Evolutionary conservation across 1,139 yeast genomes (phyloP).

Genomic region (Diutina scorzettiae): DNA sequence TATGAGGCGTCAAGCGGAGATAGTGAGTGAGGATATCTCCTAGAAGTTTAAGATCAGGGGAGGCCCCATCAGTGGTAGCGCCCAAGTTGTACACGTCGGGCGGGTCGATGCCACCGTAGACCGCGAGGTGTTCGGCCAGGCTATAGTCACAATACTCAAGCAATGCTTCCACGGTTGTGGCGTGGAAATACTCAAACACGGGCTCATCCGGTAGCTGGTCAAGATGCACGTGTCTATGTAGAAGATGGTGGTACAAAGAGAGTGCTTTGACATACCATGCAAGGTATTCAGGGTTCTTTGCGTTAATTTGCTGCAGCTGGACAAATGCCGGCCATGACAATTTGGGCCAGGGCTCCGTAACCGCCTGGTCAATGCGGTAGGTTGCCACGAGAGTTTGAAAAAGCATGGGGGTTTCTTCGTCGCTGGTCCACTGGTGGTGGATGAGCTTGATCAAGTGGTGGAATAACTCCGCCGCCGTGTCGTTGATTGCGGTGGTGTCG

Average conservation of each 20-base stretch:
- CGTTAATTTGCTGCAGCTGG: neutral
- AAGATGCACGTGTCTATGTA: neutral
- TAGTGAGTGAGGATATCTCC: neutral
- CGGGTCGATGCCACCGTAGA: neutral
- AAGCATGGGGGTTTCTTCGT: neutral
- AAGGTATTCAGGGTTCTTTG: neutral
- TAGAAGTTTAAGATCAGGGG: neutral
- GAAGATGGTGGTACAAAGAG: neutral
- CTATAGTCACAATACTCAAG: neutral
- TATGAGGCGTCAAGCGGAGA: neutral
- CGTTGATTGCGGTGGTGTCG: neutral
- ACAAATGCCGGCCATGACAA: constrained; percentile 4
- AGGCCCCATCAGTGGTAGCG: too few species aligned
- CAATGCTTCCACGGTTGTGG: neutral
- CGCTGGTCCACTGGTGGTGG: neutral
- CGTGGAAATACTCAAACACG: neutral
- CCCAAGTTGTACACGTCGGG: neutral
- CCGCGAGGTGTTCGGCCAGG: neutral
- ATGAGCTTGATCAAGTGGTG: neutral
- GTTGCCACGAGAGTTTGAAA: neutral
- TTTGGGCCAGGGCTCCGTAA: constrained; percentile 5
- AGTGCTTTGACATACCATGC: neutral
- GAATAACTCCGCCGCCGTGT: neutral
- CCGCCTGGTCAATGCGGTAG: neutral
- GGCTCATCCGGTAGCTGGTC: neutral